Evolutionary conservation across 2,329 filamentous ascomycete species (phyloP).

Genomic region (Elsinoe ampelina): DNA sequence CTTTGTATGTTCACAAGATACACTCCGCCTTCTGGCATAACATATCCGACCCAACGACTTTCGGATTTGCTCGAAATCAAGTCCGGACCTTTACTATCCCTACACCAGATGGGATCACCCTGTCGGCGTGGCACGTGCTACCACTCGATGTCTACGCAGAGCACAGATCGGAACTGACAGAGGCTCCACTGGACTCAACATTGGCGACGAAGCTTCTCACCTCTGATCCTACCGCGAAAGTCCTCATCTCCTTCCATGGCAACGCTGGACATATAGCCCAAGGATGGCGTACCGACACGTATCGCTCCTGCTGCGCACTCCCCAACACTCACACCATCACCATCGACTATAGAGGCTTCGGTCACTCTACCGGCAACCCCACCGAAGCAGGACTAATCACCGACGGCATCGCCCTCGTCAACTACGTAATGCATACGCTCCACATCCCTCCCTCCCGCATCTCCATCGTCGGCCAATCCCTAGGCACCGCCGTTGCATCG

Average conservation of each 20-base stretch:
- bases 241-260: slow-evolving; percentile 49
- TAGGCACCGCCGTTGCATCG: slow-evolving; percentile 76
- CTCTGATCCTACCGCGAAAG: slow-evolving; percentile 42
- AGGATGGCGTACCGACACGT: slow-evolving; percentile 63
- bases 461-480: slow-evolving; percentile 73
- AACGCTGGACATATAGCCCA: slow-evolving; percentile 85
- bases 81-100: slow-evolving; percentile 73
- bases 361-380: slow-evolving; percentile 68
- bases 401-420: slow-evolving; percentile 64
- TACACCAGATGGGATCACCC: slow-evolving; percentile 63
- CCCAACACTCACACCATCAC: slow-evolving; percentile 72
- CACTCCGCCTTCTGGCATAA: slow-evolving; percentile 66
- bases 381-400: slow-evolving; percentile 72
- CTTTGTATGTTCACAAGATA: slow-evolving; percentile 74
- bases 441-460: slow-evolving; percentile 62
- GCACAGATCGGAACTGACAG: slow-evolving; percentile 57
- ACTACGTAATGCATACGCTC: slow-evolving; percentile 59
- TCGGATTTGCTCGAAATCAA: slow-evolving; percentile 82
- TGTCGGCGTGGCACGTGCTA: slow-evolving; percentile 88
- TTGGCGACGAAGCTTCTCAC: slow-evolving; percentile 41
- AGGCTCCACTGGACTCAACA: slow-evolving; percentile 41
- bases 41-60: slow-evolving; percentile 65
- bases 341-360: slow-evolving; percentile 86
- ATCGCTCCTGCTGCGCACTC: slow-evolving; percentile 65
- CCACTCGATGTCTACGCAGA: slow-evolving; percentile 64